A percentile compares a stretch with the other conserved stretches of the same genome.
Conservation (phyloP, 345 rosid genomes). For the Eucalyptus microcorys region DNA sequence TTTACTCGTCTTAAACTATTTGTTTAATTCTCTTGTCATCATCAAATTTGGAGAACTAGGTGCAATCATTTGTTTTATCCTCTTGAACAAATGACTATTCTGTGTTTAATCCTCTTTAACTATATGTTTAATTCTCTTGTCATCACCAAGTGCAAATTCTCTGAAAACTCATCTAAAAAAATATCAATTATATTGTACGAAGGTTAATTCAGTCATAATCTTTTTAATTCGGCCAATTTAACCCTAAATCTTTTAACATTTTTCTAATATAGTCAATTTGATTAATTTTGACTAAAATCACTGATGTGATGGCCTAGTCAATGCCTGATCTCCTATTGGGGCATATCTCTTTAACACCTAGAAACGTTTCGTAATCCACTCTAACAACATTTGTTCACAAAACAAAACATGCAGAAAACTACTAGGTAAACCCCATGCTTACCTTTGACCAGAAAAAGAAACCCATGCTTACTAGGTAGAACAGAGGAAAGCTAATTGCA, state of each 20-base stretch:
- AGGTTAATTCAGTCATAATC: accelerated
- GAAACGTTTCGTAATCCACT: not conserved
- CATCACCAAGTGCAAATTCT: not conserved
- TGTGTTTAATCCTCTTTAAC: not conserved
- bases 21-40: not conserved
- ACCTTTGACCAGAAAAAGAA: not conserved
- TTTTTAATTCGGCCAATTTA: not conserved
- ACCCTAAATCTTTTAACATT: not conserved
- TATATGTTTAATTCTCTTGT: not conserved
- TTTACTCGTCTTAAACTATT: not conserved
- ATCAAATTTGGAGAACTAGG: not conserved
- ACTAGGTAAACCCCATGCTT: not conserved
- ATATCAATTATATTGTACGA: not conserved
- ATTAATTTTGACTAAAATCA: not conserved
- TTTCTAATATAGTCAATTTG: not conserved
- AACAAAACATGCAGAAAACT: not conserved
- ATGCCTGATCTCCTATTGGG: not conserved
- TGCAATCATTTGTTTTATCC: not conserved
- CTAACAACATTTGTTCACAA: not conserved
- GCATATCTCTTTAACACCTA: not conserved
- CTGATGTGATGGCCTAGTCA: not conserved
- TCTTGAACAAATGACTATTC: not conserved
- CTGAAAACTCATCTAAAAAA: not conserved
- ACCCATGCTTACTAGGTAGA: not conserved
- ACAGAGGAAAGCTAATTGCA: not conserved